These are phyloP conservation scores for Fusarium denticulatum DNA, from an alignment of 2,329 filamentous ascomycete species.

Conservation along the genomic window DNA sequence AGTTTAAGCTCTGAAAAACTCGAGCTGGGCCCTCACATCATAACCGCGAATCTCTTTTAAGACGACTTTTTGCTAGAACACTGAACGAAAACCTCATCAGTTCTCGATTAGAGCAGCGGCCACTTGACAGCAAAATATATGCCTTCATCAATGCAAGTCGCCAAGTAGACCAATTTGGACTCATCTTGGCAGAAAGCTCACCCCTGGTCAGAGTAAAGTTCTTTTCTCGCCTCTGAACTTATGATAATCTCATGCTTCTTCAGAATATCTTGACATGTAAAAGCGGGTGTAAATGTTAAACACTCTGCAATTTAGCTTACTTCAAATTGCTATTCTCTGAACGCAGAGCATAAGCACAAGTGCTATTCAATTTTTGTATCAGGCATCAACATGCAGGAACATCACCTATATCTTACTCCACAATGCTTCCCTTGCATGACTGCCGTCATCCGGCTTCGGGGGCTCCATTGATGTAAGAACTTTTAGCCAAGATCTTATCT, in stretches of 20 bases:
- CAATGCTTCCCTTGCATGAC: background rate
- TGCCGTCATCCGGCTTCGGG: background rate
- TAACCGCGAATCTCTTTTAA: background rate
- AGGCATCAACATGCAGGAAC: background rate
- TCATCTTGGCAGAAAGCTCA: background rate
- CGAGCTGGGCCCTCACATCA: background rate
- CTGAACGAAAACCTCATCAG: background rate
- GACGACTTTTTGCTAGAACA: background rate
- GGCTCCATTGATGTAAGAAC: background rate
- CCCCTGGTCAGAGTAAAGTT: background rate
- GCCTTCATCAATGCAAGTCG: background rate
- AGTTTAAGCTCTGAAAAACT: background rate
- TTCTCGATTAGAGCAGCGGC: background rate
- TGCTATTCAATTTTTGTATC: background rate
- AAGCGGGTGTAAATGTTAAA: background rate
- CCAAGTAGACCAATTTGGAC: background rate
- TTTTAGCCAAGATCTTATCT: conserved; percentile 19
- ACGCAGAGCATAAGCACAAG: background rate
- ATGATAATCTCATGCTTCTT: background rate
- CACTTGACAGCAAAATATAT: background rate
- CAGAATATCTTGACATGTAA: background rate
- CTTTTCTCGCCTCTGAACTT: background rate
- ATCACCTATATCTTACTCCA: background rate
- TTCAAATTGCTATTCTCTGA: background rate
- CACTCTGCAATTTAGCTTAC: background rate